Base-by-base conservation (phyloP, 441 rosid species). In the Bocquillonia castaneifolia region DNA sequence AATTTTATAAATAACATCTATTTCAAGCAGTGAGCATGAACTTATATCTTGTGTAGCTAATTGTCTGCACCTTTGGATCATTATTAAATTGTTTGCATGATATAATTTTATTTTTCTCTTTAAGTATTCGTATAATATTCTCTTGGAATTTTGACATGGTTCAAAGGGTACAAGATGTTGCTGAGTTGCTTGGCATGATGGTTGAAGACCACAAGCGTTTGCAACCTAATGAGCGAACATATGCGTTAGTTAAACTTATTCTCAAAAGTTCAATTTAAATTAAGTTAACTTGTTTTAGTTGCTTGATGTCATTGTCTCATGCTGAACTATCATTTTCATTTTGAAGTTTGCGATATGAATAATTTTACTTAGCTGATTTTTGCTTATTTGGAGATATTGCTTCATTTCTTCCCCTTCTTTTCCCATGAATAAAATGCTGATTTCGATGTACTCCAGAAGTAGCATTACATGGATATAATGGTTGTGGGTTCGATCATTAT, bases 141-240 rank as follows among this genome's bases (percentile, higher is more conserved):
- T 31, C 22, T 50, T 64, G 66, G 67, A 74, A 56, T 44, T 67
- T 54, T 76, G 25, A 64, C 62, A 61, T 77, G 76, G 68, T 77
- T 69, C 54, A 63, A 70, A 93, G 99, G 82, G 93, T 88, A 52
- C 97, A 89, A 75, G 97, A 93, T 82, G 99, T 93, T 72, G 93
- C 95, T 48, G 97, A 93, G 80, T 80, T 93, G 76, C 96, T 93
- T 74, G 99, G 99, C 54, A 89, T 93, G 96, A 93, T 93, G 97
- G 91, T 93, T 66, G 99, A 91, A 76, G 91, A 85, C 71, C 91
- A 88, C 84, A 91, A 88, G 69, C 90, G 99, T 60, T 48, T 93
- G 79, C 93, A 86, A 64, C 99, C 99, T 61, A 89, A 91, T 78
- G 82, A 85, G 76, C 89, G 77, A 80, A 93, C 99, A 76, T 77